Evolutionary conservation across 441 rosid species (phyloP).

Genomic region (Biscutella laevigata): DNA sequence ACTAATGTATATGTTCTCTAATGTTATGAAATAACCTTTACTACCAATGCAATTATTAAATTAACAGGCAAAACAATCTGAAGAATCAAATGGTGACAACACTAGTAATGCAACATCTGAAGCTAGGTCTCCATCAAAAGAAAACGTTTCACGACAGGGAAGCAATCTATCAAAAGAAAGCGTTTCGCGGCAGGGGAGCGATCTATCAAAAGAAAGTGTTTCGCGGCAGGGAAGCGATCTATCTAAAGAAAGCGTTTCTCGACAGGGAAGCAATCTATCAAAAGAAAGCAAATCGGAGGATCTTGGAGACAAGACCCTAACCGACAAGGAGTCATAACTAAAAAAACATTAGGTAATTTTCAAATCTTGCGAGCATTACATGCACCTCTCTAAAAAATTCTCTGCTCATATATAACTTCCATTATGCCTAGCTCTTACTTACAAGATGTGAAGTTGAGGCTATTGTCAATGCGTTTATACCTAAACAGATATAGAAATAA

Average conservation of each 20-base stretch:
- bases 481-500: not conserved
- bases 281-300: constrained; percentile 18
- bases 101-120: constrained; percentile 23
- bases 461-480: not conserved
- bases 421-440: not conserved
- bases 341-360: constrained; percentile 7
- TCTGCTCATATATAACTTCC: not conserved
- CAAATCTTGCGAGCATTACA: constrained; percentile 2
- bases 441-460: not conserved
- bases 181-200: no score
- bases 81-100: constrained; percentile 30
- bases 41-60: constrained; percentile 4
- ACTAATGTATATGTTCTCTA: not conserved
- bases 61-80: constrained; percentile 37
- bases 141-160: constrained; percentile 9
- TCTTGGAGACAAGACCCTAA: constrained; percentile 19
- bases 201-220: no score
- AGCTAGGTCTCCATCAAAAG: constrained; percentile 16
- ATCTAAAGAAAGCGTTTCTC: no score
- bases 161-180: no score
- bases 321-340: not conserved
- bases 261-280: no score
- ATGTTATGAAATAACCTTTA: not conserved
- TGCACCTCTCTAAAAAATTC: not conserved
- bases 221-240: no score